phyloP scores from a whole-genome alignment of 148 eudicot genomes.

The Agrostemma githago region DNA sequence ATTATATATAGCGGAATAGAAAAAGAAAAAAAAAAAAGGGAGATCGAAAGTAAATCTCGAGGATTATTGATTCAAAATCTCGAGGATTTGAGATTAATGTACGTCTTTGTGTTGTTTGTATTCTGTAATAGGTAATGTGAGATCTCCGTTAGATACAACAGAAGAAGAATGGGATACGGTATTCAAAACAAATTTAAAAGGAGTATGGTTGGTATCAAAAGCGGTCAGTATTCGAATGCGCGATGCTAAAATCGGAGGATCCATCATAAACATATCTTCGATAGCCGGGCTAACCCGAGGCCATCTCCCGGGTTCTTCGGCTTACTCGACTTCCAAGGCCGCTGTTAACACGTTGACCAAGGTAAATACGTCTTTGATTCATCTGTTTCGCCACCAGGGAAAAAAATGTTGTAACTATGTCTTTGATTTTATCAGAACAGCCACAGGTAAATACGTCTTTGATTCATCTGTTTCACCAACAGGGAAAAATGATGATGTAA shows the following conservation, averaged over 20 bases:
- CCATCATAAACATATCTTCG: conserved; percentile 60
- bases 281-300: conserved; percentile 50
- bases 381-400: too few relatives aligned
- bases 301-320: conserved; percentile 39
- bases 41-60: background rate
- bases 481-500: too few relatives aligned
- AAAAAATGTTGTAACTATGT: too few relatives aligned
- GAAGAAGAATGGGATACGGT: conserved; percentile 68
- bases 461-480: too few relatives aligned
- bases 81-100: background rate
- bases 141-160: conserved; percentile 35
- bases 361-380: conserved; percentile 20
- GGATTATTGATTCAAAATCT: background rate
- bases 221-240: conserved; percentile 54
- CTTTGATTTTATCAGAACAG: too few relatives aligned
- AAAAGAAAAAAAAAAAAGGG: background rate
- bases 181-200: conserved; percentile 45
- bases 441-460: conserved; percentile 15
- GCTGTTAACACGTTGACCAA: conserved; percentile 45
- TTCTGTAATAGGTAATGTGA: conserved; percentile 35
- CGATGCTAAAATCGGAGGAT: conserved; percentile 48
- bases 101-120: background rate
- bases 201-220: conserved; percentile 73
- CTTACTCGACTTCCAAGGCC: conserved; percentile 56
- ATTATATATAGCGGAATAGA: too few relatives aligned